Conservation (phyloP, 1,284 basidiomycete species). For the Marasmius fiardii region DNA sequence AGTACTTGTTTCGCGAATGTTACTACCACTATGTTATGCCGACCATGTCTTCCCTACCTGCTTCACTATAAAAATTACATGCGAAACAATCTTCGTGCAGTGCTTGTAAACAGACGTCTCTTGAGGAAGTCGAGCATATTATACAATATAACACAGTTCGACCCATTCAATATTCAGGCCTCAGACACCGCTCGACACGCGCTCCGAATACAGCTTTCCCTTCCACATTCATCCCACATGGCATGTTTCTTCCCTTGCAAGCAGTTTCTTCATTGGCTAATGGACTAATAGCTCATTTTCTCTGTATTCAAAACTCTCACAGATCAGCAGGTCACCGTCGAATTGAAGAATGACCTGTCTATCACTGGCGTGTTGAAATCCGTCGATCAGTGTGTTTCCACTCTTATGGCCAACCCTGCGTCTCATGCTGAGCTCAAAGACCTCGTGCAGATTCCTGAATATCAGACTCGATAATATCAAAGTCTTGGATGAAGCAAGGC, state of each 20-base stretch:
- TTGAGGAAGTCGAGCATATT: too few species aligned
- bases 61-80: neutral
- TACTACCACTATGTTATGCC: neutral
- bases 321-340: conserved; percentile 94
- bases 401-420: neutral
- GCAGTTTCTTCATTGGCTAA: conserved; percentile 1
- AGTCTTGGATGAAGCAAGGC: conserved; percentile 88
- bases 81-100: neutral
- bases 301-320: conserved; percentile 99
- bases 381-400: conserved; percentile 85
- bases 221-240: conserved; percentile 6
- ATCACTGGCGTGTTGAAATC: conserved; percentile 97
- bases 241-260: conserved; percentile 9
- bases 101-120: neutral
- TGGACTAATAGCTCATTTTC: conserved; percentile 76
- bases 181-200: too few species aligned
- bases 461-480: conserved; percentile 95
- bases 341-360: conserved; percentile 98
- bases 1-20: conserved; percentile 1
- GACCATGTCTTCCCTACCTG: neutral
- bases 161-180: too few species aligned
- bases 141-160: too few species aligned
- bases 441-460: conserved; percentile 80
- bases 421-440: neutral
- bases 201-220: too few species aligned